Base-by-base conservation (phyloP, 2,329 filamentous ascomycete species). In the Sclerotinia sclerotiorum region DNA sequence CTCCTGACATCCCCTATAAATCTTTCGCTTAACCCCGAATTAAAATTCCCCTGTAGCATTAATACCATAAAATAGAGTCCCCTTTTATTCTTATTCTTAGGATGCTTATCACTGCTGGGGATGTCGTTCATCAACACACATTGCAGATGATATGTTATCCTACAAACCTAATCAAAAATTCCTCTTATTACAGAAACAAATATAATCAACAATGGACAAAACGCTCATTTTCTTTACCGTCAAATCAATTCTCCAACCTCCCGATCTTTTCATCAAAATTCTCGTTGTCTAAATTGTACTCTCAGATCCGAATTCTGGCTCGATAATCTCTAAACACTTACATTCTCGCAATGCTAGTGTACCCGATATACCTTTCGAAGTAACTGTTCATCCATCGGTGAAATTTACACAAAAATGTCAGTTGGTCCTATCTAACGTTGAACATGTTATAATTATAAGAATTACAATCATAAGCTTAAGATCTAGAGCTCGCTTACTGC, bases 151-250 rank as follows among this genome's bases (percentile, higher is more conserved):
- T 5, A 11, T 35, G 10, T 11, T 11, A 35, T 5, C 7, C 1
- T 35, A 35, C 8, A 35, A 35, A 35, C 10, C n/a, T n/a, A n/a
- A n/a, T n/a, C 35, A 35, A 10, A 11, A 35, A 10, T 35, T 1
- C 35, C 35, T 35, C 35, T 11, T 10, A 2, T 35, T 11, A 35
- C 10, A 8, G 35, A 35, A 35, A 35, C 35, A 35, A 35, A 65
- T 21, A 65, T 44, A n/a, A 5, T 55, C 62, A 44, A 65, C 27
- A 2, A 65, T 65, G 46, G 54, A 54, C 32, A 65, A n/a, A 27
- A 49, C 51, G 11, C 27, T 52, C 15, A 21, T 65, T 55, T 2
- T 44, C 49, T 11, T 52, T 11, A 19, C 44, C 29, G 6, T 24
- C n/a, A n/a, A 65, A 55, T 35, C 62, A 65, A 17, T 65, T 7